A percentile compares a stretch with the other conserved stretches of the same genome.
phyloP scores from a whole-genome alignment of 1,284 basidiomycete genomes.

The Coniferiporia sulphurascens region DNA sequence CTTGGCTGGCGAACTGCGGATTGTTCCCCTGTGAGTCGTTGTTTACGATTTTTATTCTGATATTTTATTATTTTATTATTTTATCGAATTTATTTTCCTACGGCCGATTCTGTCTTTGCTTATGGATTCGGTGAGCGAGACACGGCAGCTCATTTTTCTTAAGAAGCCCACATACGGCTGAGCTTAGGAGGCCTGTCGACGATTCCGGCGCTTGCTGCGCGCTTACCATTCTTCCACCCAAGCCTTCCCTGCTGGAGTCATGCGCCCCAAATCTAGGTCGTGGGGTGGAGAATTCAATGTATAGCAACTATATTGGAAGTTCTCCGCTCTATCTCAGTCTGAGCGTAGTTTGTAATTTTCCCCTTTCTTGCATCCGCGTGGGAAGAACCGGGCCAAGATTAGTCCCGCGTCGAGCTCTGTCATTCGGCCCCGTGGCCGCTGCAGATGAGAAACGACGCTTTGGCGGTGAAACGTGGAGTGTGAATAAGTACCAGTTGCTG shows the following conservation, averaged over 20 bases:
- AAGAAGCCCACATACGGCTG: too few species aligned
- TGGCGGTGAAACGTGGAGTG: too few species aligned
- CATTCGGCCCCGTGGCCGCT: neutral
- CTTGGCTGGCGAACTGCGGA: neutral
- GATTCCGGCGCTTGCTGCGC: neutral
- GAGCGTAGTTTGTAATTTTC: neutral
- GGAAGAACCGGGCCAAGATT: neutral
- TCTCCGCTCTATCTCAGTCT: neutral
- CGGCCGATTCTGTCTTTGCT: neutral
- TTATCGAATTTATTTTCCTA: neutral
- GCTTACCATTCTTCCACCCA: neutral
- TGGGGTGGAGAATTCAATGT: too few species aligned
- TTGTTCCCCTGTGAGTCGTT: neutral
- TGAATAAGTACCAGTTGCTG: too few species aligned
- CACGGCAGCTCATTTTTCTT: too few species aligned
- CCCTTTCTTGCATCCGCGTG: neutral
- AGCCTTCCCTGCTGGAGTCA: neutral
- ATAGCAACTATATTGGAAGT: neutral
- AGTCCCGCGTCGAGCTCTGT: neutral
- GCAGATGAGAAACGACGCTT: neutral
- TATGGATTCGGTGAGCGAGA: neutral
- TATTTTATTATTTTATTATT: neutral
- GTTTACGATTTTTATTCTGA: neutral
- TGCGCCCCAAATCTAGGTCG: neutral
- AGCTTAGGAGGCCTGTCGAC: neutral